Percentiles rank a stretch among this genome's conserved stretches.
Conservation (phyloP, 345 rosid genomes). For the Citrus reticulata region DNA sequence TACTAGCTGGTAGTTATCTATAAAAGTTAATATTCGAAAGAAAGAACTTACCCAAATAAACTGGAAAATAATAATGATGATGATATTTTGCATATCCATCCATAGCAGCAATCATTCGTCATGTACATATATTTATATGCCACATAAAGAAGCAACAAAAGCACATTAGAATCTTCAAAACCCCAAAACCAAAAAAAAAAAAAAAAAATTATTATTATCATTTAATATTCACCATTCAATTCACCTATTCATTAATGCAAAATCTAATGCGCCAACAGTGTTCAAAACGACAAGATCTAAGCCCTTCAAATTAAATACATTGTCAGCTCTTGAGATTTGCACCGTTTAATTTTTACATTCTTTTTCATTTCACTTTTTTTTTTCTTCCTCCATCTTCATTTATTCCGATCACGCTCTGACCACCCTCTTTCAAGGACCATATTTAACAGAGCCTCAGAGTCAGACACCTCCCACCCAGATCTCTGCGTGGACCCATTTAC, state of each 20-base stretch:
- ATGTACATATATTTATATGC: slow-evolving; percentile 41
- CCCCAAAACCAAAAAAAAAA: too few species aligned
- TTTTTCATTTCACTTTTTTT: not conserved
- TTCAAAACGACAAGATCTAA: slow-evolving; percentile 18
- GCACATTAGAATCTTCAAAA: slow-evolving; percentile 24
- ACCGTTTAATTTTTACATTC: not conserved
- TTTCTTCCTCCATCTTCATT: not conserved
- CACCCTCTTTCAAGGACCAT: not conserved
- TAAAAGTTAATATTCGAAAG: not conserved
- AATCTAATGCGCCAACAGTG: not conserved
- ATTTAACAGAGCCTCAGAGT: not conserved
- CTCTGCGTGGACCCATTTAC: slow-evolving; percentile 2
- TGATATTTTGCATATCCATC: slow-evolving; percentile 22
- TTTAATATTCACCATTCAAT: not conserved
- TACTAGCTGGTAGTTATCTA: not conserved
- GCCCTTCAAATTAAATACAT: not conserved
- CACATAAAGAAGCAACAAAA: slow-evolving; percentile 36
- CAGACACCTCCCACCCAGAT: not conserved
- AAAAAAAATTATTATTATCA: too few species aligned
- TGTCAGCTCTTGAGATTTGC: not conserved
- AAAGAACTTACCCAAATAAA: slow-evolving; percentile 70
- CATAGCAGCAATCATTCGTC: slow-evolving; percentile 53
- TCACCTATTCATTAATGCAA: slow-evolving; percentile 6
- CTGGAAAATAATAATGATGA: slow-evolving; percentile 45
- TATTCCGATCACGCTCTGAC: slow-evolving; percentile 13